These are phyloP conservation scores for Trichoderma asperelloides DNA, from an alignment of 495 filamentous ascomycete genomes.

Conservation along the genomic window DNA sequence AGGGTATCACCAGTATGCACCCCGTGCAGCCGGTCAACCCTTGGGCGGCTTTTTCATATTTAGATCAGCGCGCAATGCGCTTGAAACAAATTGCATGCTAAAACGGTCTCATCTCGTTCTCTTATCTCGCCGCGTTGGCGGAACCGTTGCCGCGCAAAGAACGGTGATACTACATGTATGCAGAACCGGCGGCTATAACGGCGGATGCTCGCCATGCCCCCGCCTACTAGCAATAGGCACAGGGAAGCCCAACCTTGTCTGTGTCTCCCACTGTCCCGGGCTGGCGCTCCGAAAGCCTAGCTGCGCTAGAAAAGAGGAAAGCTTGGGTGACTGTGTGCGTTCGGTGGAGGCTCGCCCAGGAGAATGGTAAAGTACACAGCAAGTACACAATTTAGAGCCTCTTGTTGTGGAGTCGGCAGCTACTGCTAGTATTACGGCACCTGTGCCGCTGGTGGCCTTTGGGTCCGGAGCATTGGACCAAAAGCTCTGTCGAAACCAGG, in stretches of 20 bases:
- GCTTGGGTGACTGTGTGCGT: neutral
- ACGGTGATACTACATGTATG: neutral
- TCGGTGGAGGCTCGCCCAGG: neutral
- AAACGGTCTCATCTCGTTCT: neutral
- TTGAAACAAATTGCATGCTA: neutral
- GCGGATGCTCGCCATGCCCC: neutral
- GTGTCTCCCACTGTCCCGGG: too few relatives aligned
- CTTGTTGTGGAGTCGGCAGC: neutral
- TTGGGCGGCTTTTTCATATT: neutral
- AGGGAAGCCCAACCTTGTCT: too few relatives aligned
- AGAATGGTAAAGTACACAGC: neutral
- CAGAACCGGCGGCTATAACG: neutral
- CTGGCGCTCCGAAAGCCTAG: neutral
- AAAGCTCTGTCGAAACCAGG: neutral
- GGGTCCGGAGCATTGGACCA: neutral
- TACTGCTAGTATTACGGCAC: neutral
- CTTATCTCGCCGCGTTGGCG: slow-evolving; percentile 3
- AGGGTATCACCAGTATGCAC: neutral
- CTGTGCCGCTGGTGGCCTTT: neutral
- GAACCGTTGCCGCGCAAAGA: neutral
- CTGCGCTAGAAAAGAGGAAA: neutral
- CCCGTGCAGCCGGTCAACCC: neutral
- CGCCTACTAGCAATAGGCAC: neutral
- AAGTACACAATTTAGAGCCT: neutral
- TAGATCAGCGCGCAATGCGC: neutral